Evolutionary conservation across 352 stramenopile genomes (phyloP), one percentile per base, ranked within the genome.

Genomic region (Blastocystis sp.): DNA sequence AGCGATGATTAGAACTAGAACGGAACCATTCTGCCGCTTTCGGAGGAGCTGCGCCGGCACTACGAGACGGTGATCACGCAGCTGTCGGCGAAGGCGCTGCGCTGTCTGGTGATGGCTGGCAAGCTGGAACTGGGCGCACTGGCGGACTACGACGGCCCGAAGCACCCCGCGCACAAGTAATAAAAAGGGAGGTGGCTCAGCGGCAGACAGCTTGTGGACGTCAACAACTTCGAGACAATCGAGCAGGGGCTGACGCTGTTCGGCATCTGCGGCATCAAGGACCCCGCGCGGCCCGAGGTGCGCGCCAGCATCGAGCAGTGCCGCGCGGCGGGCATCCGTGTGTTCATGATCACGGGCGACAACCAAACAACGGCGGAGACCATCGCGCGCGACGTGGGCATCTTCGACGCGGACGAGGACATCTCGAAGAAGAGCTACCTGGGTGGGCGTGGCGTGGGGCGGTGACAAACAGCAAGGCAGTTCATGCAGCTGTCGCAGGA

Each of bases 271-370:
- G 97, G 94, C 60, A 98, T 99, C 91, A 94, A 98, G 65, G 97
- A 99, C 91, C 97, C 97, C 1, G 95, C 96, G 4, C 93, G 97
- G 52, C 95, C 95, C 41, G 96, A 99, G 90, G 96, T 98, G 23
- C 93, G 92, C 2, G 92, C 95, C 0, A 97, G 96, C 90, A 98
- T 99, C 89, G 91, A 93, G 66, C 92, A 92, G 88, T 98, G 96
- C 91, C 92, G 96, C 79, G 93, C 93, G n/a, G 96, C 96, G 2
- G 97, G 97, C 48, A 97, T 99, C 84, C 93, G 96, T 56, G 96
- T 99, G 14, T 98, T 99, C 65, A 97, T 99, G 90, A 99, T 99
- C 88, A 99, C 97, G 10, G 97, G 97, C 65, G 97, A 99, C 93
- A 96, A 96, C 89, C 95, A 96, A 90, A 92, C 98, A 74, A 99